These are phyloP conservation scores for Botrytis cinerea DNA, from an alignment of 2,329 filamentous ascomycete species.

Conservation along the genomic window DNA sequence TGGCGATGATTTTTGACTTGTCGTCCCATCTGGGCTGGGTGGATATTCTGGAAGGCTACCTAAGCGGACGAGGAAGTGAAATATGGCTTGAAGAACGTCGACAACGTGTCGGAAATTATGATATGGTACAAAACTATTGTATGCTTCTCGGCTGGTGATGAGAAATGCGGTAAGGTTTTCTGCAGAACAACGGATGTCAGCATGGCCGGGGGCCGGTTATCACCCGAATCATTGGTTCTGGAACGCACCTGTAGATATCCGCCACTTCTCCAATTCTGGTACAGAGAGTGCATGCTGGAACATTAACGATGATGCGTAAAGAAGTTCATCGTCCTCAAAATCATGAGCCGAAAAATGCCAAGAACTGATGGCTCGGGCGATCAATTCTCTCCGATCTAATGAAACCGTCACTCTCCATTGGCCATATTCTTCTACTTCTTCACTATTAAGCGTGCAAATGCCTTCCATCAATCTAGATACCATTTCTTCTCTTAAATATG, in stretches of 20 bases:
- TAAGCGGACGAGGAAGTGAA: constrained; percentile 82
- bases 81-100: constrained; percentile 91
- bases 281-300: constrained; percentile 83
- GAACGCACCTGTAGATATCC: constrained; percentile 70
- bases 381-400: constrained; percentile 61
- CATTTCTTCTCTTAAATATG: constrained; percentile 90
- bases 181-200: constrained; percentile 49
- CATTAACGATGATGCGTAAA: constrained; percentile 84
- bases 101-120: constrained; percentile 98
- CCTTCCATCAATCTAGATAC: constrained; percentile 87
- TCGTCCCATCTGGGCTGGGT: constrained; percentile 28
- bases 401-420: constrained; percentile 69
- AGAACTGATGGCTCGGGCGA: constrained; percentile 66
- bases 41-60: constrained; percentile 73
- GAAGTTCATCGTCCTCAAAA: constrained; percentile 85
- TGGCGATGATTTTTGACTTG: constrained; percentile 53
- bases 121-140: constrained; percentile 94
- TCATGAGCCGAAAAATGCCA: constrained; percentile 92
- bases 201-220: constrained; percentile 34
- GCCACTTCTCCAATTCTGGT: constrained; percentile 79
- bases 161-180: constrained; percentile 84
- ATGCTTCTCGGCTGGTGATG: constrained; percentile 86
- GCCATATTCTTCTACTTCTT: constrained; percentile 60
- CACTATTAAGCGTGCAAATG: constrained; percentile 71
- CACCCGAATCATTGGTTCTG: constrained; percentile 36